Conservation (phyloP, 2,329 filamentous ascomycete species). For the Stagonosporopsis cucurbitacearum region DNA sequence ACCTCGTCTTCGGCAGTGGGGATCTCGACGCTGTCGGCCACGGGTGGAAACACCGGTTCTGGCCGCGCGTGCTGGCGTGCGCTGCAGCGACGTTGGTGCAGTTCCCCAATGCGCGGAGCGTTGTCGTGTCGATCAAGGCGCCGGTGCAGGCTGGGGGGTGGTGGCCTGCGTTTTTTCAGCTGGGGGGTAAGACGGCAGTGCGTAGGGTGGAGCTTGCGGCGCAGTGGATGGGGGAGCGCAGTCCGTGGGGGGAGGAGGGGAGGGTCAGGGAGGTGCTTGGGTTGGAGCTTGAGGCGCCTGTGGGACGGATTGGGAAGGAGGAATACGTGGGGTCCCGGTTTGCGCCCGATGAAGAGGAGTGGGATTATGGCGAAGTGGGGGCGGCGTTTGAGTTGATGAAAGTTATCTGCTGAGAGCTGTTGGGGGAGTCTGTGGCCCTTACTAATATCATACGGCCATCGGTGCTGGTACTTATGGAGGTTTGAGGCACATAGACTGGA, state of each 20-base stretch:
- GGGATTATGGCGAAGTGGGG: slow-evolving; percentile 34
- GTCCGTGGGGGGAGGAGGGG: slow-evolving; percentile 29
- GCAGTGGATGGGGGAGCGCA: slow-evolving; percentile 33
- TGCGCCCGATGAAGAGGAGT: slow-evolving; percentile 30
- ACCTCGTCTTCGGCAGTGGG: slow-evolving; percentile 28
- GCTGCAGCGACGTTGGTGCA: slow-evolving; percentile 24
- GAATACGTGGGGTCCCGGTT: slow-evolving; percentile 34
- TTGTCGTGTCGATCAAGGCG: slow-evolving; percentile 36
- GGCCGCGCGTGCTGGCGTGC: slow-evolving; percentile 34
- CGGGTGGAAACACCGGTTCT: slow-evolving; percentile 39
- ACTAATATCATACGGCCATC: neutral
- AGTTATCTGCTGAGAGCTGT: neutral
- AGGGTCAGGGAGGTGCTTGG: slow-evolving; percentile 30
- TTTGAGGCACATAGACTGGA: neutral
- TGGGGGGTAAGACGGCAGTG: slow-evolving; percentile 34
- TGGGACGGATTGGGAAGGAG: slow-evolving; percentile 15
- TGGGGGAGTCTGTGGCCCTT: neutral
- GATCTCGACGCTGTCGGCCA: slow-evolving; percentile 36
- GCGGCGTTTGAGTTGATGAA: slow-evolving; percentile 14
- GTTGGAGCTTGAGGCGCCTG: slow-evolving; percentile 32
- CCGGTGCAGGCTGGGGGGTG: slow-evolving; percentile 21
- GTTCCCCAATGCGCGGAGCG: slow-evolving; percentile 33
- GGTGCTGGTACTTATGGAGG: neutral
- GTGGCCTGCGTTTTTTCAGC: slow-evolving; percentile 36
- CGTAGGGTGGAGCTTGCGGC: slow-evolving; percentile 36